Conservation (phyloP, 176 grass and related monocot genomes). For the Eleusine coracana region DNA sequence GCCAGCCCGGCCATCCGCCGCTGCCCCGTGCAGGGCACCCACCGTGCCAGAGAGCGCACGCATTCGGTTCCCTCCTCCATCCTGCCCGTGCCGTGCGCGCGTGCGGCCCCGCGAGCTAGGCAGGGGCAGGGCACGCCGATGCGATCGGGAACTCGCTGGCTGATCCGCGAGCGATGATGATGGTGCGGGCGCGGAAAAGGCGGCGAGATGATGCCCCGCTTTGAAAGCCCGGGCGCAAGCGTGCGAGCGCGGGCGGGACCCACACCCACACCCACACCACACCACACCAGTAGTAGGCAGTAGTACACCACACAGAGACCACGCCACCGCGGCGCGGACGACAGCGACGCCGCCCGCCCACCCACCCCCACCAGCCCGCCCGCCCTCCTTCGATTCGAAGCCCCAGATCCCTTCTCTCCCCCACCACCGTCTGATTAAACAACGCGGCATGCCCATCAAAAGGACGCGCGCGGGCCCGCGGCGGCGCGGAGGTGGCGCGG, state of each 20-base stretch:
- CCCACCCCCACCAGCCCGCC: not conserved
- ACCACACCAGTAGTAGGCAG: not conserved
- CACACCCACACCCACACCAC: not conserved
- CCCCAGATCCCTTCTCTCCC: too few species aligned
- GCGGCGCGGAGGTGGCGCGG: conserved; percentile 2
- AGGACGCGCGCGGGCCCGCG: not conserved
- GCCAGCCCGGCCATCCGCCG: not conserved
- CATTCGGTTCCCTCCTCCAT: too few species aligned
- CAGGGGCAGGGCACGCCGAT: not conserved
- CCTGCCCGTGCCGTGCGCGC: not conserved
- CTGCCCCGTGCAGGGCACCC: too few species aligned
- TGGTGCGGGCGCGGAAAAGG: conserved; percentile 18
- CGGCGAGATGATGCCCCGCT: not conserved
- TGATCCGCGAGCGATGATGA: conserved; percentile 28
- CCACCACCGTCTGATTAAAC: conserved; percentile 5
- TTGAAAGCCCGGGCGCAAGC: conserved; percentile 41
- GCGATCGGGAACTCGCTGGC: not conserved
- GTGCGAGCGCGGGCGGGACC: conserved; percentile 24
- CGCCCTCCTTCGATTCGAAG: too few species aligned
- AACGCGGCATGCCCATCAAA: conserved; percentile 1
- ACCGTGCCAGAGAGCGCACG: too few species aligned
- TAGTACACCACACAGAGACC: too few species aligned
- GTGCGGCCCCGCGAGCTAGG: not conserved
- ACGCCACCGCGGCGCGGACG: not conserved
- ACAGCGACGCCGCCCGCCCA: conserved; percentile 26